phyloP scores from a whole-genome alignment of 306 rosid genomes.

The Fragaria vesca region DNA sequence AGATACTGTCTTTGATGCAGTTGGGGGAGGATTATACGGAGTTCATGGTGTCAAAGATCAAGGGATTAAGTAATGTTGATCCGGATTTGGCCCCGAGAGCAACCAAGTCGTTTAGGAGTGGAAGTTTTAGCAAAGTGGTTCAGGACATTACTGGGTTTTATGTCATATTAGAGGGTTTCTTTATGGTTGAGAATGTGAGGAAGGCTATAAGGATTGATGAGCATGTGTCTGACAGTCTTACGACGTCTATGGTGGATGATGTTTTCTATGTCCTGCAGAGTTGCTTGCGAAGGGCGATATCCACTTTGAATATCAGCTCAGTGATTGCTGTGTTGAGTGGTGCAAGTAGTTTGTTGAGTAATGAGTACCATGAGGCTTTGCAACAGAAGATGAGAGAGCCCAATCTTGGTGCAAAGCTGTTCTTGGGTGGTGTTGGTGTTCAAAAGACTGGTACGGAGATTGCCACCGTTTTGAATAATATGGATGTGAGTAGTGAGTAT shows the following conservation, averaged over 20 bases:
- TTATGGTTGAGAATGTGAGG: constrained; percentile 96
- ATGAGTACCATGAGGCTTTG: constrained; percentile 86
- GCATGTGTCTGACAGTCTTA: constrained; percentile 80
- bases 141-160: constrained; percentile 91
- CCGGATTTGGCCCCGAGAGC: constrained; percentile 79
- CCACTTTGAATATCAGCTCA: constrained; percentile 86
- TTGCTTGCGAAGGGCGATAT: constrained; percentile 79
- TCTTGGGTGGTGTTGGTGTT: constrained; percentile 87
- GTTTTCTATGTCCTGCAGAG: constrained; percentile 94
- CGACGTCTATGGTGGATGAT: constrained; percentile 96
- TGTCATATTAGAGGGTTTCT: constrained; percentile 86
- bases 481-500: constrained; percentile 87
- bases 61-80: constrained; percentile 73
- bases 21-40: constrained; percentile 92
- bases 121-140: constrained; percentile 77
- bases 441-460: constrained; percentile 87
- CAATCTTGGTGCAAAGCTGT: constrained; percentile 88
- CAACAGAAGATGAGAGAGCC: constrained; percentile 87
- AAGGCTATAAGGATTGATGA: constrained; percentile 89
- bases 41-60: constrained; percentile 83
- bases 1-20: constrained; percentile 77
- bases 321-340: constrained; percentile 88
- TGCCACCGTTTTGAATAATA: constrained; percentile 82
- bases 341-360: constrained; percentile 74
- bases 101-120: constrained; percentile 84